Base-by-base conservation (phyloP, 2,329 filamentous ascomycete species). In the Stromatinia cepivora region DNA sequence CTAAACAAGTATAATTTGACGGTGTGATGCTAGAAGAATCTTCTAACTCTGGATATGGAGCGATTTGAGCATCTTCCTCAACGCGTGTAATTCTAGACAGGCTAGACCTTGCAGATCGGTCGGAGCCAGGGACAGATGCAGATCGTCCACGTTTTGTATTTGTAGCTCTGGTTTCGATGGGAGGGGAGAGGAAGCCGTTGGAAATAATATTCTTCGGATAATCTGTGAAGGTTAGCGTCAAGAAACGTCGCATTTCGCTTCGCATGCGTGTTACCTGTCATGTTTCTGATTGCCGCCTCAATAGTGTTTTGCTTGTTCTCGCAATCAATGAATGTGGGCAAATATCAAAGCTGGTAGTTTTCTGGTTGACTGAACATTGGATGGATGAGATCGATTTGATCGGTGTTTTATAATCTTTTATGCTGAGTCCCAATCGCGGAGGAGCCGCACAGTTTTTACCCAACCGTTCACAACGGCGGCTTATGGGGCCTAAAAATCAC, bases 41-140 rank as follows among this genome's bases (percentile, higher is more conserved):
- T 36, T 62, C 59, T 25, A 25, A 4, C 2, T 28, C 54, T 67
- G 56, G 8, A 50, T n/a, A 9, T n/a, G 6, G 31, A 25, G 28
- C 59, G 11, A 71, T 50, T 11, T 70, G 58, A 42, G 58, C 46
- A 66, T 71, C 34, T 17, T 69, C 50, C 42, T 57, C 70, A 54
- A 71, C 70, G 54, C 58, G 61, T 62, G 70, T 70, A 20, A 66
- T 57, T 48, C 69, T 54, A 42, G 70, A 71, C 58, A 62, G 56
- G 65, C 56, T 71, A 11, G 69, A 69, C 31, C 20, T 59, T 22
- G 59, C 22, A 28, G 59, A 50, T 34, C 11, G 11, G 45, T 58
- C 56, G 6, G 70, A 69, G 7, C 28, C 28, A 34, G 61, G 58
- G 45, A 66, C 42, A 3, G 70, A 71, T 9, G 56, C 22, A 52